Conservation (phyloP, 2,329 filamentous ascomycete genomes). For the Bipolaris sorokiniana region DNA sequence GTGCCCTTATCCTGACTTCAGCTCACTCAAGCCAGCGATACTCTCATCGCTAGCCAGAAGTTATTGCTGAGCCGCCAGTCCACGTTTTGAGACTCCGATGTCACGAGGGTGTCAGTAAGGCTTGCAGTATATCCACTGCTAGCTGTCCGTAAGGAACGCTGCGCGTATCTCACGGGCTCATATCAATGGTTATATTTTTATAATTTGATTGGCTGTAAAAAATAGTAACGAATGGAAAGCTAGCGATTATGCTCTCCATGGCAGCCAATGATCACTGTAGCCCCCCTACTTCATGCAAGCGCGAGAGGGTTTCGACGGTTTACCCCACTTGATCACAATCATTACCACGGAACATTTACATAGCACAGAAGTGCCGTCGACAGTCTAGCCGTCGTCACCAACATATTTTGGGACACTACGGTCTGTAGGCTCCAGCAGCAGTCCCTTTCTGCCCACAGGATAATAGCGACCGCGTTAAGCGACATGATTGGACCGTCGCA, state of each 20-base stretch:
- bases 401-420: neutral
- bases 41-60: conserved; percentile 1
- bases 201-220: neutral
- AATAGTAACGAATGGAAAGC: neutral
- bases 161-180: neutral
- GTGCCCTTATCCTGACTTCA: conserved; percentile 3
- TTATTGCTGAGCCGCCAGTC: conserved; percentile 4
- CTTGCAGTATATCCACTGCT: conserved; percentile 5
- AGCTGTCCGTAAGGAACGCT: conserved; percentile 13
- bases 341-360: conserved; percentile 27
- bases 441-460: conserved; percentile 4
- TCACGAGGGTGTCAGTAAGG: conserved; percentile 13
- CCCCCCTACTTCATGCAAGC: conserved; percentile 12
- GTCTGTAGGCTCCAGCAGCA: conserved; percentile 5
- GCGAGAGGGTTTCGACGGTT: conserved; percentile 17
- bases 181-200: neutral
- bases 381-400: conserved; percentile 12
- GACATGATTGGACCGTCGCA: conserved; percentile 6
- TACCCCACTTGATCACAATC: conserved; percentile 28
- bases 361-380: conserved; percentile 26
- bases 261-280: conserved; percentile 11
- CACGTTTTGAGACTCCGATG: conserved; percentile 15
- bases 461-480: conserved; percentile 3
- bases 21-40: conserved; percentile 13
- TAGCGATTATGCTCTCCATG: conserved; percentile 9